Conservation (phyloP, 768 basidiomycete species). For the Boletales sp. region DNA sequence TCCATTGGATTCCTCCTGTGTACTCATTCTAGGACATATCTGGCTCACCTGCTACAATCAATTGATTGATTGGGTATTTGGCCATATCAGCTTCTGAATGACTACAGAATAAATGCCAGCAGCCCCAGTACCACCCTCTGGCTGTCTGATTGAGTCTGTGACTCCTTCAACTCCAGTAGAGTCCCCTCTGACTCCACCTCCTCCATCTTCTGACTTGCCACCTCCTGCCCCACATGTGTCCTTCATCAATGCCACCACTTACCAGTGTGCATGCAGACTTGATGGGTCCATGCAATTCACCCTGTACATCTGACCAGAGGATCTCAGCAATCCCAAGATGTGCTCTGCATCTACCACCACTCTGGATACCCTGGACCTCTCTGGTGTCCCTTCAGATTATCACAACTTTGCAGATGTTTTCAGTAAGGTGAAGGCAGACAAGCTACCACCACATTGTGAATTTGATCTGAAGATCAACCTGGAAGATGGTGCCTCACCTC, state of each 20-base stretch:
- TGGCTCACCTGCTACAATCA: neutral
- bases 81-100: neutral
- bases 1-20: neutral
- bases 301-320: too few species aligned
- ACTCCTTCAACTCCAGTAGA: too few species aligned
- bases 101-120: too few species aligned
- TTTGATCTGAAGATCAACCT: neutral
- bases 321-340: neutral
- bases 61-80: neutral
- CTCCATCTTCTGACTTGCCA: too few species aligned
- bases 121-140: too few species aligned
- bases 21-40: neutral
- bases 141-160: neutral
- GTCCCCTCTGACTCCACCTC: too few species aligned
- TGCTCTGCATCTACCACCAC: neutral
- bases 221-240: too few species aligned
- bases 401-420: conserved; percentile 15
- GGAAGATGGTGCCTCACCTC: neutral
- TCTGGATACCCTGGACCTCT: neutral
- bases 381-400: conserved; percentile 4
- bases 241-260: too few species aligned
- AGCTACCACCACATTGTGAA: neutral
- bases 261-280: too few species aligned
- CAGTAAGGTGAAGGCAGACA: conserved; percentile 6
- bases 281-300: too few species aligned